Conservation (phyloP, 441 rosid genomes). For the Corymbia citriodora region DNA sequence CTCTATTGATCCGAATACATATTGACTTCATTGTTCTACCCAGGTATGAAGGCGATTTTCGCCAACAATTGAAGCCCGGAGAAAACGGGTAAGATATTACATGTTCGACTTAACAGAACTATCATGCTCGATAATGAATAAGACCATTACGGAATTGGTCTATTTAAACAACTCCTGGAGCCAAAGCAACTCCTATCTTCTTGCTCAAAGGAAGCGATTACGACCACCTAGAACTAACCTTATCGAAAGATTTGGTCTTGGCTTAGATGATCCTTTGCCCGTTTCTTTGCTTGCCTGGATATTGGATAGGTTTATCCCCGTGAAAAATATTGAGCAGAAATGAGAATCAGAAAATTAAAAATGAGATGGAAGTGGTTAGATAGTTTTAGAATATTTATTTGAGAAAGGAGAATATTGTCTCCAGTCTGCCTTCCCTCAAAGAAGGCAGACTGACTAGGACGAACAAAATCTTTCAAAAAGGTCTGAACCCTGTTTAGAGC, state of each 20-base stretch:
- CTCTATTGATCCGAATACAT: no score
- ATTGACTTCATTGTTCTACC: no score
- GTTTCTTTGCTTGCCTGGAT: neutral
- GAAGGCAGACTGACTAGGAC: neutral
- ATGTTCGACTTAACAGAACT: neutral
- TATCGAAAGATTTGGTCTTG: neutral
- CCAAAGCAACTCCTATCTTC: neutral
- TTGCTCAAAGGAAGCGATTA: neutral
- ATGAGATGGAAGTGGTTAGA: neutral
- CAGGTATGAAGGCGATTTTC: no score
- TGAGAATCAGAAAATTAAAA: neutral
- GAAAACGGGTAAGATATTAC: neutral
- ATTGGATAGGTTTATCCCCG: neutral
- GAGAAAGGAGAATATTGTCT: neutral
- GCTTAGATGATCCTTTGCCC: neutral
- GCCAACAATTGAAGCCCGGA: neutral
- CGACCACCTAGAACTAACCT: neutral
- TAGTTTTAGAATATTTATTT: neutral
- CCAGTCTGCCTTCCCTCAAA: neutral
- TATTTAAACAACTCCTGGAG: neutral
- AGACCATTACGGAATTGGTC: neutral
- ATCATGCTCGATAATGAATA: neutral
- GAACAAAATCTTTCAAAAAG: neutral
- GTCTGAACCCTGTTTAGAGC: neutral
- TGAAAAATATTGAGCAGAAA: neutral